Percentiles rank a stretch among this genome's conserved stretches.
These are phyloP conservation scores for Solanum habrochaites DNA, from an alignment of 257 asterid genomes.

Conservation along the genomic window DNA sequence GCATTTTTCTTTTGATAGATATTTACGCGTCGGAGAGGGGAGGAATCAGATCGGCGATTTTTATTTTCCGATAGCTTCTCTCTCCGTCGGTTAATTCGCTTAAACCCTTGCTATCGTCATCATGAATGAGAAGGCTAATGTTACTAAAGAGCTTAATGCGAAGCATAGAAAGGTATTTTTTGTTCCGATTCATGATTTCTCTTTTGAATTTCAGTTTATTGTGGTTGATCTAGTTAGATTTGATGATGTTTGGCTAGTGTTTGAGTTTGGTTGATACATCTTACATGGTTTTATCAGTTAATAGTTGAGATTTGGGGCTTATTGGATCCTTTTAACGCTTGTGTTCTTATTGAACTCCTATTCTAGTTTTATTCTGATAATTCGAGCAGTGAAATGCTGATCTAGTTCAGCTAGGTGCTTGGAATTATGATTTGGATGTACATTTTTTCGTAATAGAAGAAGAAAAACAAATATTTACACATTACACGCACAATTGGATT, in stretches of 20 bases:
- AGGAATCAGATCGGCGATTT: conserved; percentile 18
- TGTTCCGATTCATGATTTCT: neutral
- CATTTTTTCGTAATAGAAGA: neutral
- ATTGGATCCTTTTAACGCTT: neutral
- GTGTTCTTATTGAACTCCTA: neutral
- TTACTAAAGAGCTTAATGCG: conserved; percentile 93
- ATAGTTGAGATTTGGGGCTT: neutral
- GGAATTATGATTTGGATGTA: neutral
- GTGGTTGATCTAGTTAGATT: neutral
- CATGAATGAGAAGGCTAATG: conserved; percentile 95
- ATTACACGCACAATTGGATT: neutral
- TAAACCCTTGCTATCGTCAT: conserved; percentile 1
- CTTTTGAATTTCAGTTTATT: neutral
- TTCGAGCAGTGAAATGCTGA: neutral
- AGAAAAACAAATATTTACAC: neutral
- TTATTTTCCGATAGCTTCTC: conserved; percentile 3
- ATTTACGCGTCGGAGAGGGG: neutral
- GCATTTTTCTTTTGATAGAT: neutral
- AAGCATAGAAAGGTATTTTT: conserved; percentile 75
- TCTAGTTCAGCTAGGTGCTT: neutral
- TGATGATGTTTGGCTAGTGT: neutral
- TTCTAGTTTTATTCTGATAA: neutral
- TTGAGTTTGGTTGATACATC: neutral
- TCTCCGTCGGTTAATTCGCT: neutral
- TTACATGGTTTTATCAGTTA: neutral